Conservation (phyloP, 345 rosid genomes). For the Nephelium lappaceum region DNA sequence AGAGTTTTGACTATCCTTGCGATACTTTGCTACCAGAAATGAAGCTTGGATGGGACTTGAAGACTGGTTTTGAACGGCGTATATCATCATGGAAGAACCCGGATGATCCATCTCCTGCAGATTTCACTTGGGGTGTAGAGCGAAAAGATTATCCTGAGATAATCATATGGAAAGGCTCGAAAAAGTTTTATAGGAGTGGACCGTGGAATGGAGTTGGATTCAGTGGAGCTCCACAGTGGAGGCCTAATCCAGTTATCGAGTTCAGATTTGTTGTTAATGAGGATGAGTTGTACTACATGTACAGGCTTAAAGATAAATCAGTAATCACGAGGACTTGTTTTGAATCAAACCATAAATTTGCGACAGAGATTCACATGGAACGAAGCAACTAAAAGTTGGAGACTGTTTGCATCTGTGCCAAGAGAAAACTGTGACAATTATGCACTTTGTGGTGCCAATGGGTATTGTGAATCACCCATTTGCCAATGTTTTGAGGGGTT, state of each 20-base stretch:
- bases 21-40: slow-evolving; percentile 58
- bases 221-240: slow-evolving; percentile 49
- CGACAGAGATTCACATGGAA: slow-evolving; percentile 46
- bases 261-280: slow-evolving; percentile 29
- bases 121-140: slow-evolving; percentile 33
- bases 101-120: slow-evolving; percentile 51
- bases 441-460: slow-evolving; percentile 35
- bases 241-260: slow-evolving; percentile 26
- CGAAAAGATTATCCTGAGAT: slow-evolving; percentile 40
- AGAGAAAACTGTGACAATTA: slow-evolving; percentile 45
- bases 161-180: slow-evolving; percentile 25
- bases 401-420: slow-evolving; percentile 37
- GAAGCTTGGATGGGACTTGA: slow-evolving; percentile 56
- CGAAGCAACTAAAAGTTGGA: slow-evolving; percentile 39
- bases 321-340: slow-evolving; percentile 33
- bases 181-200: slow-evolving; percentile 39
- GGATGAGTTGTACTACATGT: slow-evolving; percentile 37
- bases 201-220: slow-evolving; percentile 55
- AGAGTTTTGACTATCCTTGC: slow-evolving; percentile 55
- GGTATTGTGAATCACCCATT: slow-evolving; percentile 24
- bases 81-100: slow-evolving; percentile 47
- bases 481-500: slow-evolving; percentile 50
- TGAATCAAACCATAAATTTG: slow-evolving; percentile 27
- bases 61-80: slow-evolving; percentile 27
- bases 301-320: slow-evolving; percentile 22